These are phyloP conservation scores for Jackrogersella minutella DNA, from an alignment of 495 filamentous ascomycete species.

Conservation along the genomic window DNA sequence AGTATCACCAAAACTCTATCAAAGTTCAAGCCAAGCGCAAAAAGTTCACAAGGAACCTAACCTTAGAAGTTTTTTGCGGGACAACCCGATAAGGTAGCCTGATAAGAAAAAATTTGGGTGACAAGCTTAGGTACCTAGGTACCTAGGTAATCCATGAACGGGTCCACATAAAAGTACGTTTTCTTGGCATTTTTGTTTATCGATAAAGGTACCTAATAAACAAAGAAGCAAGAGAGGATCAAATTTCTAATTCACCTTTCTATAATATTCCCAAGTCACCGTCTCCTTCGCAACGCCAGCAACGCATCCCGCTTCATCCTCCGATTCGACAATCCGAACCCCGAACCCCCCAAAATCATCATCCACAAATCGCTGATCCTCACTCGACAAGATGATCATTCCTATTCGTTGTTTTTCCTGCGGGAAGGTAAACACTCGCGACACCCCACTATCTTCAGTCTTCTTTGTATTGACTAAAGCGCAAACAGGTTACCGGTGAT, in stretches of 20 bases:
- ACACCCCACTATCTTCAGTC: not conserved
- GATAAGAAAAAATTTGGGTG: slow-evolving; percentile 3
- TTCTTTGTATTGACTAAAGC: slow-evolving; percentile 22
- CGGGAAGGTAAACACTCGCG: slow-evolving; percentile 78
- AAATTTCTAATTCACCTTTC: slow-evolving; percentile 14
- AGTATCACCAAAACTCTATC: slow-evolving; percentile 7
- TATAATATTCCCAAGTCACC: not conserved
- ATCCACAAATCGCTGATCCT: slow-evolving; percentile 8
- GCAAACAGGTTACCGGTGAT: slow-evolving; percentile 84
- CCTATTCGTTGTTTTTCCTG: slow-evolving; percentile 98
- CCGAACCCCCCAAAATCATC: not conserved
- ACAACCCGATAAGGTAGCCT: not conserved
- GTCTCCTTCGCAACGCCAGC: not conserved
- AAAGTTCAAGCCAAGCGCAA: slow-evolving; percentile 10
- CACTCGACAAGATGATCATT: slow-evolving; percentile 81
- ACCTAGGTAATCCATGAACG: no score
- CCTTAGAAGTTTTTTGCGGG: slow-evolving; percentile 30
- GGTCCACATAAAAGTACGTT: no score
- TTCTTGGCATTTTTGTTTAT: not conserved
- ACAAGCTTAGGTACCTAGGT: not conserved
- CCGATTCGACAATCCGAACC: not conserved
- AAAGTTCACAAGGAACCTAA: slow-evolving; percentile 37
- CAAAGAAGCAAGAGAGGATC: not conserved
- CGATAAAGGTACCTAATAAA: slow-evolving; percentile 9
- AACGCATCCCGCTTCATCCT: not conserved